Evolutionary conservation across 2,329 filamentous ascomycete genomes (phyloP), one percentile per base, ranked within the genome.

Genomic region (Aureobasidium sp.): DNA sequence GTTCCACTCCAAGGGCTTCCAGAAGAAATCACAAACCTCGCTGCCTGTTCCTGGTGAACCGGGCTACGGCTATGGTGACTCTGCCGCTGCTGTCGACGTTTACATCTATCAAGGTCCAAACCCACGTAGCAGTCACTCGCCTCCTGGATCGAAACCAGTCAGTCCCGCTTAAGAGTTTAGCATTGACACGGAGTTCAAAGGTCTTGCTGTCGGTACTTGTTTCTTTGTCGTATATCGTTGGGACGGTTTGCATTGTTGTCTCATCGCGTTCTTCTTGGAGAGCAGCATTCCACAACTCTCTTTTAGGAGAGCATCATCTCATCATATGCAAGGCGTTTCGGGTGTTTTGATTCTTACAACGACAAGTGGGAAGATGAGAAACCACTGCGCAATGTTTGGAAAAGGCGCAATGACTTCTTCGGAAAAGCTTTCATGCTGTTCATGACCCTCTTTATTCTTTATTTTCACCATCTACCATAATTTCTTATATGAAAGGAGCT

Each of bases 1-100:
- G 47, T 85, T 86, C 67, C 65, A 62, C 55, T 65, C 68, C 25
- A 70, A 68, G 5, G 70, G 70, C 1, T 65, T 74, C 32, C 63
- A 70, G 37, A 66, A 69, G 50, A 69, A 69, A 42, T 68, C 69
- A 16, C 67, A 63, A 21, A 67, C 68, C 52, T 63, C 69, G 36
- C 47, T 73, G 27, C 67, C 67, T 8, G 63, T 74, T 6, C 69
- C 72, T 7, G 72, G 72, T 16, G 58, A 65, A 42, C 69, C 71
- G 4, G 72, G 72, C 4, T 61, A 67, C 8, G 72, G 72, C 16
- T 74, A 74, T 62, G 70, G 71, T 8, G 72, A 74, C 57, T 68
- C 59, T 58, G 72, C 72, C 16, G 70, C 67, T 30, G 69, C 73
- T 59, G 68, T 74, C 6, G 71, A 71, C 3, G 45, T 73, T 41